Evolutionary conservation across 441 rosid genomes (phyloP).

Genomic region (Populus trichocarpa): DNA sequence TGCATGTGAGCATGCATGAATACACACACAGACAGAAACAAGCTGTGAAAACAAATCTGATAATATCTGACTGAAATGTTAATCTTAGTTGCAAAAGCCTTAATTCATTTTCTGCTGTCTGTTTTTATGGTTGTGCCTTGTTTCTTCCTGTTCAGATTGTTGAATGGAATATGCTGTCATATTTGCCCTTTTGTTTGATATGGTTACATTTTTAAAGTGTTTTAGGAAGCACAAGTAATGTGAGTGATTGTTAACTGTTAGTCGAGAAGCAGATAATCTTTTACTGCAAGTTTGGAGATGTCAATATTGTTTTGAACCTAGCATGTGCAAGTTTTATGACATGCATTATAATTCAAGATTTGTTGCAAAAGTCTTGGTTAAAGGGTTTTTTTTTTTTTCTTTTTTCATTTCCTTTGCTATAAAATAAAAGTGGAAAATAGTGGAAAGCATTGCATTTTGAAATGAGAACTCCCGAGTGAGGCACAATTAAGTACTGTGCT

Average conservation of each 20-base stretch:
- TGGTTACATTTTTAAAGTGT: background rate
- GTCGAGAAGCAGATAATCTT: background rate
- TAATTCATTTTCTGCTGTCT: background rate
- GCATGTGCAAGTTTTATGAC: background rate
- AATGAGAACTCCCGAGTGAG: background rate
- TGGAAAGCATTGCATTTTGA: background rate
- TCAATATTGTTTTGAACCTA: background rate
- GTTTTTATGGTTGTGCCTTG: background rate
- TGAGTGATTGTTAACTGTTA: background rate
- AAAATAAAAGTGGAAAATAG: background rate
- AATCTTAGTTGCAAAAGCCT: background rate
- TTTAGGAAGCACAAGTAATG: background rate
- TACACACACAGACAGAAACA: background rate
- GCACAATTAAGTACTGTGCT: background rate
- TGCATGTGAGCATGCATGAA: background rate
- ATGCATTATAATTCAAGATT: background rate
- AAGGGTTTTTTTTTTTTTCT: too few relatives aligned
- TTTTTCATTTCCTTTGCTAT: background rate
- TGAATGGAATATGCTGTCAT: slow-evolving; percentile 7
- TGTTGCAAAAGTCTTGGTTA: background rate
- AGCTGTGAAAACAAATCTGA: background rate
- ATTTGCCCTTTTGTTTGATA: background rate
- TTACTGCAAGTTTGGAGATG: background rate
- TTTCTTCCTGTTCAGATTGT: background rate
- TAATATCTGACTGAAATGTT: background rate